Base-by-base conservation (phyloP, 768 basidiomycete genomes). In the Lactifluus subvellereus region DNA sequence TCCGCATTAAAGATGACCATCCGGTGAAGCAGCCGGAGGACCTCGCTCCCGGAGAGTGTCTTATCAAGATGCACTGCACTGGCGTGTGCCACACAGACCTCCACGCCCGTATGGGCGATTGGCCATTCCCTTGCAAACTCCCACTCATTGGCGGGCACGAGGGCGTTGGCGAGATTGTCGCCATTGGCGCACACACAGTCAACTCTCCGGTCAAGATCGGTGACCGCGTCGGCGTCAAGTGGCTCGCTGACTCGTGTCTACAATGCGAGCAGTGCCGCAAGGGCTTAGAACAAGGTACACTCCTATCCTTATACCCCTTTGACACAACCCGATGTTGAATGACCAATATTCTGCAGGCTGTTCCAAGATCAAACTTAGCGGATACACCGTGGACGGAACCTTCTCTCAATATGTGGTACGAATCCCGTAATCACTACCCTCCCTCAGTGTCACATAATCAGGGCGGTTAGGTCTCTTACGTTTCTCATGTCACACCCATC, bases 81-180 rank as follows among this genome's bases (percentile, higher is more conserved):
- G 91, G 91, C 60, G 89, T 92, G n/a, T 93, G 91, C 75, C 90
- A 92, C 71, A 89, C 88, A 3, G 91, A 93, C 69, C 79, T 91
- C 14, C 91, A 93, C 69, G 86, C 86, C 32, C 82, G 82, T 42
- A 74, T 81, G 43, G 84, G 82, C 49, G 93, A 94, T 71, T 94
- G 94, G 94, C 93, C 93, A 0, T 61, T 89, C 10, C 73, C 79
- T n/a, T 78, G 83, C 38, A 82, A 77, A 57, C 77, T 78, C 1
- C 88, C 87, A 0, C 82, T 91, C 53, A 82, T 92, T 60, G 89
- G 89, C 16, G 90, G 93, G 0, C 92, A 94, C 71, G 74, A 75
- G 74, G 92, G 91, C 66, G 89, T 91, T 13, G 91, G 93, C 18
- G 76, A 79, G 48, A 75, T 96, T 59, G 87, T 94, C 47, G 92